Percentiles rank a stretch among this genome's conserved stretches.
Evolutionary conservation across 1,284 basidiomycete genomes (phyloP).

Genomic region (Rhizoctonia solani): DNA sequence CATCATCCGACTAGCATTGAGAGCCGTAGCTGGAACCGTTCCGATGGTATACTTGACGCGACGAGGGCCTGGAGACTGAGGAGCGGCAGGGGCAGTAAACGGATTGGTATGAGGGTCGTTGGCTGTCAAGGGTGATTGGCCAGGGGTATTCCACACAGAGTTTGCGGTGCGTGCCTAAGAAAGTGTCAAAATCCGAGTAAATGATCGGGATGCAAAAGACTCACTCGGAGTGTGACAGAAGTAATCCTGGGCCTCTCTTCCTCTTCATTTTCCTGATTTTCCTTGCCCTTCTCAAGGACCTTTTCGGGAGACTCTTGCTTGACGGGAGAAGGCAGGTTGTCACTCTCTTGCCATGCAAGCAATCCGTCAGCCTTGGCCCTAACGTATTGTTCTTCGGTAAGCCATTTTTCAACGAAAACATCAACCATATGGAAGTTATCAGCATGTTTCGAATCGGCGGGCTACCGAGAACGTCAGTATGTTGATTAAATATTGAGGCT

Average conservation of each 20-base stretch:
- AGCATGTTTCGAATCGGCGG: slow-evolving; percentile 73
- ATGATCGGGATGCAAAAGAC: not conserved
- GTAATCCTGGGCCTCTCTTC: not conserved
- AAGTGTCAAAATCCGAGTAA: not conserved
- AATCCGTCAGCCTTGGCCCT: slow-evolving; percentile 62
- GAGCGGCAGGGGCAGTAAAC: slow-evolving; percentile 22
- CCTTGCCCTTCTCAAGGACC: slow-evolving; percentile 18
- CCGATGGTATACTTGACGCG: slow-evolving; percentile 21
- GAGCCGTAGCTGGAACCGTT: slow-evolving; percentile 6
- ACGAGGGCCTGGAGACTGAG: slow-evolving; percentile 13
- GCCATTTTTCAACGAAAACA: slow-evolving; percentile 73
- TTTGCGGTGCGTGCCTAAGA: slow-evolving; percentile 15
- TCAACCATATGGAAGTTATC: slow-evolving; percentile 67
- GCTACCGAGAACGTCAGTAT: slow-evolving; percentile 51
- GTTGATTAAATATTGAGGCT: slow-evolving; percentile 23
- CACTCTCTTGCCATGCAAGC: slow-evolving; percentile 56
- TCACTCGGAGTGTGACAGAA: slow-evolving; percentile 20
- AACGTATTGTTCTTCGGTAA: slow-evolving; percentile 71
- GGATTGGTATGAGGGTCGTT: slow-evolving; percentile 11
- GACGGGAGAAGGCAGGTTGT: not conserved
- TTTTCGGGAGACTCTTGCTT: slow-evolving; percentile 10
- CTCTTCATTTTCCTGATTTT: slow-evolving; percentile 18
- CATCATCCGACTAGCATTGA: slow-evolving; percentile 2
- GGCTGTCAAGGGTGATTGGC: slow-evolving; percentile 16
- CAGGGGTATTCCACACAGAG: slow-evolving; percentile 25